A percentile compares a stretch with the other conserved stretches of the same genome.
These are phyloP conservation scores for Globisporangium irregulare DNA, from an alignment of 352 stramenopile species.

Conservation along the genomic window DNA sequence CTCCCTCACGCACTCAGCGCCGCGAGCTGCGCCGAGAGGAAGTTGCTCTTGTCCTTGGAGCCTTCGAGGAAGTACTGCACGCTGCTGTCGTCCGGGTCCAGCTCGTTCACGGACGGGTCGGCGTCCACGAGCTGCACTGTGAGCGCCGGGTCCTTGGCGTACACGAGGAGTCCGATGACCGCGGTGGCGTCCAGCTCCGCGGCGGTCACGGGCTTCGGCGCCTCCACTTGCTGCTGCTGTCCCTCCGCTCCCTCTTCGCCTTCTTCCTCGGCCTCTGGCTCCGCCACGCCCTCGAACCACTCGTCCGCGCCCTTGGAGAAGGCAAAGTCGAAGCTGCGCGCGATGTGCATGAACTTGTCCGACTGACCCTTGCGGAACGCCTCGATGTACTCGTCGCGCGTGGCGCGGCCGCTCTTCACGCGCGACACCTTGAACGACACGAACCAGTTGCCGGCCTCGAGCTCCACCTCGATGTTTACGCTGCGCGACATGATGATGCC, in stretches of 20 bases:
- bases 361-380: slow-evolving; percentile 24
- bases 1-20: slow-evolving; percentile 3
- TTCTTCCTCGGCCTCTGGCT: slow-evolving; percentile 20
- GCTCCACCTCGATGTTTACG: slow-evolving; percentile 32
- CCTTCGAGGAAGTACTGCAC: slow-evolving; percentile 22
- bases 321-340: slow-evolving; percentile 32
- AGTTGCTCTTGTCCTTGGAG: slow-evolving; percentile 16
- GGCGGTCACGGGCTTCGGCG: slow-evolving; percentile 7
- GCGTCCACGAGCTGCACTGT: slow-evolving; percentile 18
- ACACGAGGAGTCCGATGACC: slow-evolving; percentile 31
- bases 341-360: slow-evolving; percentile 38
- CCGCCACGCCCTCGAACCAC: slow-evolving; percentile 13
- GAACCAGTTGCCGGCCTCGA: slow-evolving; percentile 27
- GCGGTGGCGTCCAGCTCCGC: slow-evolving; percentile 23
- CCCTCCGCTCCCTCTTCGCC: slow-evolving; percentile 13
- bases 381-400: slow-evolving; percentile 24
- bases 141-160: slow-evolving; percentile 29
- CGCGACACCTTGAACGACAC: slow-evolving; percentile 32
- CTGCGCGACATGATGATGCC: slow-evolving; percentile 29
- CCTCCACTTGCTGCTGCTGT: slow-evolving; percentile 15
- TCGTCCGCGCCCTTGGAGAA: slow-evolving; percentile 25
- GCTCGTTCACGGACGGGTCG: slow-evolving; percentile 13
- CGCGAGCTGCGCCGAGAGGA: slow-evolving; percentile 17
- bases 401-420: slow-evolving; percentile 14
- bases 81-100: slow-evolving; percentile 28